Base-by-base conservation (phyloP, 768 basidiomycete species). In the Boletus insuetus region DNA sequence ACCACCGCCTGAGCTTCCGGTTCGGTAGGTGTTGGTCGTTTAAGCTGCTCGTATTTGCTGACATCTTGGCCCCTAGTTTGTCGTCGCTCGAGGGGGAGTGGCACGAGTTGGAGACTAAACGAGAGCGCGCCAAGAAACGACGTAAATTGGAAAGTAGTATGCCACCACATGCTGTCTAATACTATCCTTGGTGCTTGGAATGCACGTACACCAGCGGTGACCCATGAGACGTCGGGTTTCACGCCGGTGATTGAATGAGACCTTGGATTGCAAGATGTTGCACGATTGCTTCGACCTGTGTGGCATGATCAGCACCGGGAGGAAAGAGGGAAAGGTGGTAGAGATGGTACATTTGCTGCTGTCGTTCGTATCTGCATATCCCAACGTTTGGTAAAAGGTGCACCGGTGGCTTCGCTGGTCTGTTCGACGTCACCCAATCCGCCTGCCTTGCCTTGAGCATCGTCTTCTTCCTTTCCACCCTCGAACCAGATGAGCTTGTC, bases 81-180 rank as follows among this genome's bases (percentile, higher is more conserved):
- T 81, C 87, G 13, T 81, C 81, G 13, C 73, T 97, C 40, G 85
- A 92, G 68, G 96, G 97, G 43, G 97, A 98, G 70, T 98, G 95
- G 91, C 97, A 99, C 72, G 97, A 99, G 71, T 79, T 95, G 58
- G 95, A 98, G 70, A 91, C 92, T 13, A 99, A 98, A 72, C 81
- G 86, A 53, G 94, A 98, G 74, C 82, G 92, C 39, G 87, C 88
- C 54, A 90, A 85, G 75, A 88, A 89, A 72, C 79, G 84, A 69
- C 81, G 82, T 74, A 87, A 82, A 78, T 77, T 78, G 58, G 87
- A 85, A 71, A 72, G 63, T 70, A 74, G 69, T 64, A 58, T 66
- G 62, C 73, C 72, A 59, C 70, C 72, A 72, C 64, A 67, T 53
- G 64, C 65, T 67, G 60, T 72, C 67, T 73, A 65, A 62, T 69